A percentile compares a stretch with the other conserved stretches of the same genome.
Evolutionary conservation across 352 stramenopile genomes (phyloP).

Genomic region (Globisporangium solare): DNA sequence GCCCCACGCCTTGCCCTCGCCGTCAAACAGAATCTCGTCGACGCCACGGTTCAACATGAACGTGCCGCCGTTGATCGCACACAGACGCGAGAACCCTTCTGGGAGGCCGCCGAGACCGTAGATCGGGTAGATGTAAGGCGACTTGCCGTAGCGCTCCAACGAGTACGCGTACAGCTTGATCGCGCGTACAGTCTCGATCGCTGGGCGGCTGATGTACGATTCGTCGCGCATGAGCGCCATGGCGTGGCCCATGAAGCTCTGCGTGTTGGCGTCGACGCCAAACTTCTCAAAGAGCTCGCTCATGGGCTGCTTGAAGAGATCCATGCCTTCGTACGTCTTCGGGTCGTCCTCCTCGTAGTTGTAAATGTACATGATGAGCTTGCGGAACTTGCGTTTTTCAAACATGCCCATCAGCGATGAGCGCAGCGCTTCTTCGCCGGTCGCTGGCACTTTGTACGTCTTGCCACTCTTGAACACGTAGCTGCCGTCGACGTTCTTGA

Average conservation of each 20-base stretch:
- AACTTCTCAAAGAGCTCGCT: conserved; percentile 98
- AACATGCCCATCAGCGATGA: conserved; percentile 99
- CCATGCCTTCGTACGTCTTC: conserved; percentile 88
- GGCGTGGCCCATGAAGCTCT: conserved; percentile 99
- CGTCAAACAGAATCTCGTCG: conserved; percentile 92
- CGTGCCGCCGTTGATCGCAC: conserved; percentile 98
- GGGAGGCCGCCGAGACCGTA: conserved; percentile 98
- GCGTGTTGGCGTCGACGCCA: conserved; percentile 95
- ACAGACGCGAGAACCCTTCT: conserved; percentile 98
- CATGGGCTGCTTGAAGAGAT: conserved; percentile 97
- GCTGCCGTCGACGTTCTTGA: conserved; percentile 98
- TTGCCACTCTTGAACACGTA: conserved; percentile 98
- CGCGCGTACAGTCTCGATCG: conserved; percentile 92
- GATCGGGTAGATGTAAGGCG: conserved; percentile 99
- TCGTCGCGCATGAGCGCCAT: conserved; percentile 98
- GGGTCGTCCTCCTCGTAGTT: conserved; percentile 93
- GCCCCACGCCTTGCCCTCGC: conserved; percentile 91
- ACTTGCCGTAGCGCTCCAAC: conserved; percentile 95
- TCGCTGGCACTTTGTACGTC: conserved; percentile 97
- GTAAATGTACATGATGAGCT: conserved; percentile 97
- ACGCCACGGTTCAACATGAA: conserved; percentile 99
- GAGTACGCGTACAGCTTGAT: conserved; percentile 99
- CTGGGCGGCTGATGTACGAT: conserved; percentile 78
- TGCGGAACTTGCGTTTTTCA: conserved; percentile 98
- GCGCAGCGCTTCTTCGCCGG: conserved; percentile 94